Base-by-base conservation (phyloP, 129 eudicot species). In the Saussurea involucrata region DNA sequence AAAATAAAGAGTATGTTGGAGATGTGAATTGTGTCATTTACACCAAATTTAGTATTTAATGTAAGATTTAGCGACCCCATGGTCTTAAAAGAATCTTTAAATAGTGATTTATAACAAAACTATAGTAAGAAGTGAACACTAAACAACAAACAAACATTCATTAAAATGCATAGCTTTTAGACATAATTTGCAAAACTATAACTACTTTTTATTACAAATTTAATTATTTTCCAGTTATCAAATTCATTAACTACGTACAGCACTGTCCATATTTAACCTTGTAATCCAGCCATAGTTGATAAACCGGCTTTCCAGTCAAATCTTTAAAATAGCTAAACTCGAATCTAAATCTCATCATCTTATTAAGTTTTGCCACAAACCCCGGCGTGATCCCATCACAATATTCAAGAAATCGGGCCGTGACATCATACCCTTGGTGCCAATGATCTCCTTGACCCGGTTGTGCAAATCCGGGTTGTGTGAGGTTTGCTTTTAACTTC, bases 321-420 rank as follows among this genome's bases (percentile, higher is more conserved):
- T 71, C 53, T 3, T 70, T 21, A 71, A 82, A 82, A 53, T 24
- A 82, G 1, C 22, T 31, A 20, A 46, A 65, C 31, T 68, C 73
- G 5, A 12, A 82, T 1, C 57, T 37, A 20, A 15, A 60, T 67
- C 53, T 82, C 77, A 70, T 76, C 85, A 60, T 61, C 25, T 29
- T 42, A 13, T 82, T 82, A 46, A 81, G 66, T 65, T 57, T 77
- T 31, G 68, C 85, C 73, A 69, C 85, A 32, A 81, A 81, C n/a
- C 66, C 81, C 1, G 66, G 77, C 0, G 63, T 24, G 9, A 82
- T 11, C n/a, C 63, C 68, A 34, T 82, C 76, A 20, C 85, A 76
- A 17, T 82, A 76, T 74, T 75, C 78, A 4, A 82, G 69, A 76
- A 82, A 82, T 6, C 65, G 76, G 17, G 81, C 78, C 0, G 84